Conservation (phyloP, 495 filamentous ascomycete species). For the Aspergillus sclerotioniger region DNA sequence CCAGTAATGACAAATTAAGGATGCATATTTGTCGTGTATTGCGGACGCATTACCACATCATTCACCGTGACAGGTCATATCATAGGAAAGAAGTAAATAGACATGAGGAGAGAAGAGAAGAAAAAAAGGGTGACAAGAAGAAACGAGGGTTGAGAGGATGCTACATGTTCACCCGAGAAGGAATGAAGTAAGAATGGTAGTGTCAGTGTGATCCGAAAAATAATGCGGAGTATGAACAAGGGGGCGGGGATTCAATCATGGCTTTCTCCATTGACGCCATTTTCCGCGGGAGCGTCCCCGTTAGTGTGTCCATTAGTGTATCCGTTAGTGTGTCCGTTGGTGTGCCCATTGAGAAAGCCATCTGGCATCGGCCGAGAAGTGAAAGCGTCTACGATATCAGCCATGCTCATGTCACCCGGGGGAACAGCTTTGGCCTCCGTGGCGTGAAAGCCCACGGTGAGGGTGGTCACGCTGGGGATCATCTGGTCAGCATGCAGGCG, state of each 20-base stretch:
- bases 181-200: neutral
- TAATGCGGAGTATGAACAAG: neutral
- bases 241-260: neutral
- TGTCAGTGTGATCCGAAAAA: neutral
- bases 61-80: constrained; percentile 1
- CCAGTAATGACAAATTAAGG: neutral
- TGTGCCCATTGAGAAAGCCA: neutral
- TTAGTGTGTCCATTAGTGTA: neutral
- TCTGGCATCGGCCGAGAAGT: constrained; percentile 17
- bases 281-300: neutral
- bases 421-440: constrained; percentile 83
- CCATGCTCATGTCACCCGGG: constrained; percentile 71
- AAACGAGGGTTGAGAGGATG: neutral
- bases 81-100: neutral
- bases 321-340: neutral
- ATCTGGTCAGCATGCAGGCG: constrained; percentile 52
- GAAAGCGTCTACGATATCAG: constrained; percentile 4
- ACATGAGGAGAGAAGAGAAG: neutral
- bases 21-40: neutral
- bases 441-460: constrained; percentile 80
- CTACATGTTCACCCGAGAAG: neutral
- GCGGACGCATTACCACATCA: neutral
- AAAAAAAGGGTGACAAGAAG: neutral
- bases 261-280: neutral
- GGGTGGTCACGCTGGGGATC: constrained; percentile 71